Conservation (phyloP, 306 rosid genomes). For the Fragaria nilgerrensis region DNA sequence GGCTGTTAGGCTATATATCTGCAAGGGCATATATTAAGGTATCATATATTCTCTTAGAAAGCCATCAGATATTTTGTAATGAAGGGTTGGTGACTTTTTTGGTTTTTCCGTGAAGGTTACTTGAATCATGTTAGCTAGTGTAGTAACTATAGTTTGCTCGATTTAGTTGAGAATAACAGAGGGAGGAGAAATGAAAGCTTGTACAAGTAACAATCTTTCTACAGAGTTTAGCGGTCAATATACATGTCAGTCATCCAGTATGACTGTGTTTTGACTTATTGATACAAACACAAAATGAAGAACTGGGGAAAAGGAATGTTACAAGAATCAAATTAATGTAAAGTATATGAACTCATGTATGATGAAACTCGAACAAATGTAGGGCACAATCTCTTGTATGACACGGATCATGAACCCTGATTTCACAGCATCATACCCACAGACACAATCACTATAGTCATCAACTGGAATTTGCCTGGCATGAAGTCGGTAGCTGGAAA, state of each 20-base stretch:
- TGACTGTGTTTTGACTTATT: conserved; percentile 26
- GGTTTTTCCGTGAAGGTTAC: not conserved
- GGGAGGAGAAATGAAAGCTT: not conserved
- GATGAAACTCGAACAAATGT: conserved; percentile 1
- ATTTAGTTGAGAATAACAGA: not conserved
- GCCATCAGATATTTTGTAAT: not conserved
- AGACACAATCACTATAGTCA: conserved; percentile 41
- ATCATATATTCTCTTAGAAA: not conserved
- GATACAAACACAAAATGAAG: conserved; percentile 26
- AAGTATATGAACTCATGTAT: not conserved
- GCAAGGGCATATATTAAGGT: not conserved
- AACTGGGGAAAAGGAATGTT: conserved; percentile 23
- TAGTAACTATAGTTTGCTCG: not conserved
- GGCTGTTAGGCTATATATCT: too few species aligned
- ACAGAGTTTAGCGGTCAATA: not conserved
- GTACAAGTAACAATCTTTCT: conserved; percentile 6
- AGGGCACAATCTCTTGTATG: not conserved
- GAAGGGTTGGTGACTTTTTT: not conserved
- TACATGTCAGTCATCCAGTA: conserved; percentile 18
- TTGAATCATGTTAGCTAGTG: not conserved
- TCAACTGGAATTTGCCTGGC: conserved; percentile 48
- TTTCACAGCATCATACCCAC: conserved; percentile 49
- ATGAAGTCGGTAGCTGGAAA: conserved; percentile 46
- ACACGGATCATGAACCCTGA: conserved; percentile 18
- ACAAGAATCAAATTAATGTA: conserved; percentile 2